Evolutionary conservation across 257 asterid genomes (phyloP), one percentile per base, ranked within the genome.

Genomic region (Solanum rostratum): DNA sequence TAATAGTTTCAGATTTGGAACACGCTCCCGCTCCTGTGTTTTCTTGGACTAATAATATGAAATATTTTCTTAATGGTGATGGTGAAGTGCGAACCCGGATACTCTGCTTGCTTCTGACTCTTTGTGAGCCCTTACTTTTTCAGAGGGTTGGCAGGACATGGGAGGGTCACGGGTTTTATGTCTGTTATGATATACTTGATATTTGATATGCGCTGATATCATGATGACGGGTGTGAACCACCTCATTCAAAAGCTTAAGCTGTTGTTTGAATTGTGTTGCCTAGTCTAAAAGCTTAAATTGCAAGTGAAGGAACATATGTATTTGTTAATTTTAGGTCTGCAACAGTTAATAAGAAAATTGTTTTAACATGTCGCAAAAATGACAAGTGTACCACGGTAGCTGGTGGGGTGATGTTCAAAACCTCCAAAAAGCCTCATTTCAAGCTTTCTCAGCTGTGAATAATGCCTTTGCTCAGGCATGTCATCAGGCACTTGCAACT

Each of bases 401-500:
- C 29, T 69, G 27, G 50, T 39, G 1, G 45, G 27, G 52, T 60
- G 2, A 11, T 60, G 69, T 60, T 22, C 37, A 69, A 68, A 37
- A 18, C 27, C 50, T 68, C 16, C 7, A 10, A 37, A 68, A 69
- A 69, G 10, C 49, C 50, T 69, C 78, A 69, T 37, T 66, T 66
- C 46, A 66, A 66, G 30, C 43, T 18, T 14, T 66, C 46, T 66
- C 45, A 39, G 22, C 78, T 37, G 76, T 85, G 2, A 46, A 69
- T 90, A 74, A 74, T 90, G 88, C 90, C 24, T 78, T 90, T 74
- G 49, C 81, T 52, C 91, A 85, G 85, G 93, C 94, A 62, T 90
- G 85, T 86, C 90, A 86, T 73, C 92, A 90, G 89, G 91, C 92
- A 24, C 69, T 62, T 60, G 33, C 30, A 59, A 82, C 84, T 91